Conservation (phyloP, 2,329 filamentous ascomycete genomes). For the Neonectria ditissima region DNA sequence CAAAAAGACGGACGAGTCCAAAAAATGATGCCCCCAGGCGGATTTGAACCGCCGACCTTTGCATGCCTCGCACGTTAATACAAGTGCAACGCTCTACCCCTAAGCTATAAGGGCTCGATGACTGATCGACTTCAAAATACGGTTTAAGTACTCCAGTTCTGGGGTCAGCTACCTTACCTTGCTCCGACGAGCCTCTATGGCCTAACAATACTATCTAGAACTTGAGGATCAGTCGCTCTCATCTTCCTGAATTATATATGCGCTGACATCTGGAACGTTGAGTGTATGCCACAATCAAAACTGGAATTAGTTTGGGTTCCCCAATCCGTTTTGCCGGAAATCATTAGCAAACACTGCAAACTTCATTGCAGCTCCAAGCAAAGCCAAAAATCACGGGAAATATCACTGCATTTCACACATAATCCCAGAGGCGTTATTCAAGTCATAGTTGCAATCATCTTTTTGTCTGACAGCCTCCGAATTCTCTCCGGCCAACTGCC, state of each 20-base stretch:
- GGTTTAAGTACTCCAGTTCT: neutral
- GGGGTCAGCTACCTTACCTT: neutral
- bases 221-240: neutral
- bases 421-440: neutral
- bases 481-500: neutral
- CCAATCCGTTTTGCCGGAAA: no score
- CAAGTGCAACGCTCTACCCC: conserved; percentile 25
- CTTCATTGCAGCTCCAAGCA: neutral
- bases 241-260: neutral
- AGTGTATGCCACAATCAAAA: no score
- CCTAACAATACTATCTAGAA: neutral
- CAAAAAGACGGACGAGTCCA: no score
- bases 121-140: neutral
- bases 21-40: conserved; percentile 13
- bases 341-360: no score
- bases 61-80: conserved; percentile 7
- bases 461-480: neutral
- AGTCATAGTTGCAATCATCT: conserved; percentile 6
- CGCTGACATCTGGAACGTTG: neutral
- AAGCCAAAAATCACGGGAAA: neutral
- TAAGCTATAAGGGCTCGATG: conserved; percentile 22
- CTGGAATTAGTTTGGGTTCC: no score
- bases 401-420: neutral
- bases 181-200: neutral
- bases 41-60: conserved; percentile 22